Evolutionary conservation across 805 yeast genomes (phyloP), one percentile per base, ranked within the genome.

Genomic region (Suhomyces faveliae): DNA sequence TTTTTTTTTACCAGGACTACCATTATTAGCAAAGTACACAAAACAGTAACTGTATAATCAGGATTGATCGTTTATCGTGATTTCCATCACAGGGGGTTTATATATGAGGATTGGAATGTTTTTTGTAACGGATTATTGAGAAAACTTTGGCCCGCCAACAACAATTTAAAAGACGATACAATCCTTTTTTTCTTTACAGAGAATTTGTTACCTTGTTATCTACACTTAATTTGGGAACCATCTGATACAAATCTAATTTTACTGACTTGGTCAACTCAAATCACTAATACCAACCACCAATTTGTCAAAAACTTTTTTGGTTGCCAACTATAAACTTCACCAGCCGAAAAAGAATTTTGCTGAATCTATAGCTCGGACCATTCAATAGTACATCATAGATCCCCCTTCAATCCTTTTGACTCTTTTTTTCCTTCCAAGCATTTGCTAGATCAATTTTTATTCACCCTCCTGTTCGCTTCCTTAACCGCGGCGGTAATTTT

Each of bases 31-130:
- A 42, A 42, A 41, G 39, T 46, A 46, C 48, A 46, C 48, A 46
- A 46, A 46, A 39, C 33, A 25, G 43, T 24, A 25, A 40, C 43
- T 44, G 44, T 46, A 37, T 46, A 46, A 40, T 46, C 48, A 46
- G 48, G 48, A 46, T 46, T 41, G 39, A 46, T 46, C 48, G 48
- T 46, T 41, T 41, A 46, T 46, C 44, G 37, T 27, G 33, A 40
- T 37, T 37, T 21, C 37, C 37, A 33, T 33, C 37, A 33, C 37
- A 33, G 37, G 37, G 37, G 37, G 20, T 33, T 30, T 33, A 33
- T 20, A 37, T 21, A 37, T 19, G 40, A 22, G 42, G 19, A 22
- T 39, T 20, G 30, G 30, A 39, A 39, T 40, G 35, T 17, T 24
- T 40, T 40, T 39, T 40, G 20, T 40, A 40, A 27, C 43, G 17